phyloP scores from a whole-genome alignment of 2,329 filamentous ascomycete species.

The Davidsoniella australis region DNA sequence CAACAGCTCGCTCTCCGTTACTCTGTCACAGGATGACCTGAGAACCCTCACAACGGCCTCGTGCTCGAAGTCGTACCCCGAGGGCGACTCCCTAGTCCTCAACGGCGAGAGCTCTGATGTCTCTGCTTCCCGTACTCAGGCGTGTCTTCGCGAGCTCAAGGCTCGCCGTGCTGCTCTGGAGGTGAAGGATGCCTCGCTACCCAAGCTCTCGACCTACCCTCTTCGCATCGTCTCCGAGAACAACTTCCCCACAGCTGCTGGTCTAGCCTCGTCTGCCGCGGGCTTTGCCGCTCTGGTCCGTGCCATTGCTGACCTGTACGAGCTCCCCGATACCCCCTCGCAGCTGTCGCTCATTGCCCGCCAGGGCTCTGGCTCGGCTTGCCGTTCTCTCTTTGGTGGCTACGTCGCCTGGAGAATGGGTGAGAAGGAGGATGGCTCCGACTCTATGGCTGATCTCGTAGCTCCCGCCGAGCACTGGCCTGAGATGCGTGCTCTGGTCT shows the following conservation, averaged over 20 bases:
- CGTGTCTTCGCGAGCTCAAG: constrained; percentile 78
- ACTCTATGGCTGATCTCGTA: constrained; percentile 77
- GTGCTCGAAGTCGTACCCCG: constrained; percentile 55
- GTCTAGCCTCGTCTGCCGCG: constrained; percentile 57
- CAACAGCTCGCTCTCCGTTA: constrained; percentile 94
- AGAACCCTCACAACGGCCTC: constrained; percentile 92
- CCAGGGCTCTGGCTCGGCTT: constrained; percentile 89
- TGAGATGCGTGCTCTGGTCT: constrained; percentile 76
- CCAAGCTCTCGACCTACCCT: constrained; percentile 59
- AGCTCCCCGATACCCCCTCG: constrained; percentile 61
- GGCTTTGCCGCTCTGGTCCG: constrained; percentile 58
- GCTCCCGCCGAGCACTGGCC: constrained; percentile 87
- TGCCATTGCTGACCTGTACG: constrained; percentile 82
- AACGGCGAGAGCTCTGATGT: constrained; percentile 75
- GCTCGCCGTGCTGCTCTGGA: constrained; percentile 62
- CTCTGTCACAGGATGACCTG: constrained; percentile 82
- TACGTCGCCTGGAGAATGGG: constrained; percentile 93
- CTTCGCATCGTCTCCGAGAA: constrained; percentile 88
- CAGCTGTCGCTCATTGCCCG: constrained; percentile 80
- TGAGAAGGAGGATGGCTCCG: constrained; percentile 55
- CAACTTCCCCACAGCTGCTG: constrained; percentile 97
- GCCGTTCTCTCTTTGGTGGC: constrained; percentile 80
- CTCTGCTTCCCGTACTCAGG: constrained; percentile 76
- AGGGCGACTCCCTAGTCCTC: constrained; percentile 57
- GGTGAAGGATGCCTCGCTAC: constrained; percentile 51